Evolutionary conservation across 2,329 filamentous ascomycete species (phyloP).

Genomic region (Leptodontidium sp.): DNA sequence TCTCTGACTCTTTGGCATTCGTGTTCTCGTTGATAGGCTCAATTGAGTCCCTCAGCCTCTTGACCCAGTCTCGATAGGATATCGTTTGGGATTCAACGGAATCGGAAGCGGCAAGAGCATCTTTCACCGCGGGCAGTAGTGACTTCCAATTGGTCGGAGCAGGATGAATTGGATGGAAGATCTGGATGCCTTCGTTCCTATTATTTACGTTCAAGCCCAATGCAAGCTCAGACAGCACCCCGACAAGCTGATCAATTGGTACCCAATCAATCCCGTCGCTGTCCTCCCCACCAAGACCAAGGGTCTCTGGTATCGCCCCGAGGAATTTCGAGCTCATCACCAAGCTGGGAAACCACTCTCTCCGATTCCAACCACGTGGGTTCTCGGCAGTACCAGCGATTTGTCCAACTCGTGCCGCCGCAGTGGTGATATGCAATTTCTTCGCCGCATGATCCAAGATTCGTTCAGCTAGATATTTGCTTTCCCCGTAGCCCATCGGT

Average conservation of each 20-base stretch:
- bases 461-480: conserved; percentile 43
- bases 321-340: conserved; percentile 24
- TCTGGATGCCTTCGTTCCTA: not conserved
- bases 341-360: conserved; percentile 62
- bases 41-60: not conserved
- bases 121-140: not conserved
- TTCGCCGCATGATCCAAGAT: conserved; percentile 53
- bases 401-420: conserved; percentile 57
- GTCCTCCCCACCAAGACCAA: conserved; percentile 23
- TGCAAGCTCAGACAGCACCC: conserved; percentile 47
- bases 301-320: conserved; percentile 22
- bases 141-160: not conserved
- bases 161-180: conserved; percentile 11
- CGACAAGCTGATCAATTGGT: conserved; percentile 52
- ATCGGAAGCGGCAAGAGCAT: not conserved
- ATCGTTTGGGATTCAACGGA: not conserved
- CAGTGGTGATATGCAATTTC: conserved; percentile 49
- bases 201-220: conserved; percentile 2
- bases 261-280: conserved; percentile 53
- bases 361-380: conserved; percentile 57
- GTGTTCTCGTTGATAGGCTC: not conserved
- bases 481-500: conserved; percentile 41
- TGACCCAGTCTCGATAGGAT: conserved; percentile 8
- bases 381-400: conserved; percentile 49
- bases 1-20: not conserved